phyloP scores from a whole-genome alignment of 805 yeast species.

The Yarrowia hollandica region DNA sequence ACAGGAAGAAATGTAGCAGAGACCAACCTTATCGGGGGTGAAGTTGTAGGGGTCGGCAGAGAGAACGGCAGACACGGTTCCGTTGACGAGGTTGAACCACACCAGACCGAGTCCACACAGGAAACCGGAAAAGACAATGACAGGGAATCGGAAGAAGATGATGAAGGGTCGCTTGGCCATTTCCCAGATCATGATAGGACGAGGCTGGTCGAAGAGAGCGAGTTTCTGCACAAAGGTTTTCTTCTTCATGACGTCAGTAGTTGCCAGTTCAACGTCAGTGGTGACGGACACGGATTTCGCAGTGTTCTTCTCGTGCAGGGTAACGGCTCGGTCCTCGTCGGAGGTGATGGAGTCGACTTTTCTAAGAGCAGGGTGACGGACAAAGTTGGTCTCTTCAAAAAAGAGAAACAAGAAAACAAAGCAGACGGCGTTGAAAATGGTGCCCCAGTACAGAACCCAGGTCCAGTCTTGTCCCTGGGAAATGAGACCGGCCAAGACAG shows the following conservation, averaged over 20 bases:
- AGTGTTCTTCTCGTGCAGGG: conserved; percentile 5
- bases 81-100: conserved; percentile 28
- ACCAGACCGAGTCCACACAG: conserved; percentile 18
- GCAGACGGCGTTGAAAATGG: conserved; percentile 28
- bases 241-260: conserved; percentile 3
- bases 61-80: conserved; percentile 23
- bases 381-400: conserved; percentile 30
- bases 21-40: conserved; percentile 16
- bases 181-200: conserved; percentile 11
- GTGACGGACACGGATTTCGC: background rate
- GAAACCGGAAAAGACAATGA: conserved; percentile 23
- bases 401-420: conserved; percentile 14
- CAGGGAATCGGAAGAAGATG: conserved; percentile 17
- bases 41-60: conserved; percentile 29
- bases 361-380: conserved; percentile 12
- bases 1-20: conserved; percentile 21
- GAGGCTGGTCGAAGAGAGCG: conserved; percentile 22
- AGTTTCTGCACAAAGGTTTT: conserved; percentile 28
- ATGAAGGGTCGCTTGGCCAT: conserved; percentile 12
- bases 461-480: conserved; percentile 30
- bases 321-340: background rate
- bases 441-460: conserved; percentile 30
- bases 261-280: background rate
- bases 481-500: conserved; percentile 17
- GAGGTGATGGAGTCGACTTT: conserved; percentile 2